Percentiles rank a stretch among this genome's conserved stretches.
These are phyloP conservation scores for Pisolithus microcarpus DNA, from an alignment of 768 basidiomycete genomes.

Conservation along the genomic window DNA sequence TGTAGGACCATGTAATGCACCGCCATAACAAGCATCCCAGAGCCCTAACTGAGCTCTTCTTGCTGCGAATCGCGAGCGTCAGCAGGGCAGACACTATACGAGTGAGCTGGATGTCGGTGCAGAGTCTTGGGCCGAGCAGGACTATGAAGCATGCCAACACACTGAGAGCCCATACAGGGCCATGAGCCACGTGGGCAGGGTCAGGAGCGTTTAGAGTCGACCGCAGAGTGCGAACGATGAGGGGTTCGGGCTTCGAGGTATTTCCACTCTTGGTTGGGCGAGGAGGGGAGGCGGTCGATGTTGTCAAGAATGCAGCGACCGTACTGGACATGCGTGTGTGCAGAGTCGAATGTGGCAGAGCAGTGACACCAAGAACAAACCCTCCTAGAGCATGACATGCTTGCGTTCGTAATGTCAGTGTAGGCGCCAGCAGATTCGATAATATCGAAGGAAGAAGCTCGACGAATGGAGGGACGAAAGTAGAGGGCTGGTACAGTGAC, in stretches of 20 bases:
- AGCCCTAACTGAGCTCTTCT: conserved; percentile 56
- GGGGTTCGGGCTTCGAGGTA: conserved; percentile 35
- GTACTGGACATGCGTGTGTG: conserved; percentile 49
- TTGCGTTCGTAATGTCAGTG: conserved; percentile 56
- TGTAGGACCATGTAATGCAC: conserved; percentile 55
- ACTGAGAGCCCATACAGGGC: conserved; percentile 71
- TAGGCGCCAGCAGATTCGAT: conserved; percentile 54
- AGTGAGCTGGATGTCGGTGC: conserved; percentile 36
- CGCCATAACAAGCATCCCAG: conserved; percentile 63
- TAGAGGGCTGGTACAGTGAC: conserved; percentile 50
- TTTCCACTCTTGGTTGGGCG: conserved; percentile 27
- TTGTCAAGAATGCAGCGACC: conserved; percentile 43
- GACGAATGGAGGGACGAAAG: conserved; percentile 64
- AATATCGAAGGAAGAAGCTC: conserved; percentile 57
- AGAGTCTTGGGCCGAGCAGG: conserved; percentile 53
- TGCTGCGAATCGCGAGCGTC: conserved; percentile 50
- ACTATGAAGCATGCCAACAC: conserved; percentile 61
- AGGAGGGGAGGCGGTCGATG: conserved; percentile 29
- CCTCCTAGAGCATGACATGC: conserved; percentile 74
- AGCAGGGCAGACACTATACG: conserved; percentile 46
- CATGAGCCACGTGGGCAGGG: conserved; percentile 58
- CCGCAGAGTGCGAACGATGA: conserved; percentile 59
- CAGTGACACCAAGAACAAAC: conserved; percentile 47
- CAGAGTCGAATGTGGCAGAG: conserved; percentile 38
- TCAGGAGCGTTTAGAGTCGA: conserved; percentile 51